A percentile compares a stretch with the other conserved stretches of the same genome.
These are phyloP conservation scores for Pestalotiopsis sp. DNA, from an alignment of 2,329 filamentous ascomycete species.

Conservation along the genomic window DNA sequence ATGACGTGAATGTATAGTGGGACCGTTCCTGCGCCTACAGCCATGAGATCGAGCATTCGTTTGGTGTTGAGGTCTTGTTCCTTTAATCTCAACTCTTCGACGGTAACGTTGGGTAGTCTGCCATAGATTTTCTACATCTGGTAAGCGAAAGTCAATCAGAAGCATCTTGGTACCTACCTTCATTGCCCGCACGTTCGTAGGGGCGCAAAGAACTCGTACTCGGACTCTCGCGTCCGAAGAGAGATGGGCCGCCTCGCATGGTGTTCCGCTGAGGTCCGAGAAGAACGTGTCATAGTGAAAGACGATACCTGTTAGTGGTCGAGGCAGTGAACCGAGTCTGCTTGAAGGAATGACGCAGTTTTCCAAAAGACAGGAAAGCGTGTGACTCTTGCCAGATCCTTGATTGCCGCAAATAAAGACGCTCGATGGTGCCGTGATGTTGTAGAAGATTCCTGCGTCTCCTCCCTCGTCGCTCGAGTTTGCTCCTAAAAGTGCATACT, in stretches of 20 bases:
- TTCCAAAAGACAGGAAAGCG: slow-evolving; percentile 57
- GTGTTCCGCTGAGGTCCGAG: slow-evolving; percentile 46
- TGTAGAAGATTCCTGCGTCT: slow-evolving; percentile 43
- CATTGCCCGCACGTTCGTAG: slow-evolving; percentile 50
- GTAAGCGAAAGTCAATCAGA: slow-evolving; percentile 5
- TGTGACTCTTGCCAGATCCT: slow-evolving; percentile 67
- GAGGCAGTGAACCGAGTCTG: slow-evolving; percentile 44
- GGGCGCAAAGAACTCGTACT: slow-evolving; percentile 57
- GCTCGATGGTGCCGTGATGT: slow-evolving; percentile 55
- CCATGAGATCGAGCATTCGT: slow-evolving; percentile 64
- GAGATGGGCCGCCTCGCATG: slow-evolving; percentile 64
- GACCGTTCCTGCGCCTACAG: slow-evolving; percentile 44
- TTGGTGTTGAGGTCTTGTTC: slow-evolving; percentile 57
- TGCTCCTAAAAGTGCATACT: slow-evolving; percentile 26
- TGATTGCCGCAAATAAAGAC: slow-evolving; percentile 67
- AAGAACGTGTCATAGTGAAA: slow-evolving; percentile 67
- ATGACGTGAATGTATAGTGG: slow-evolving; percentile 63
- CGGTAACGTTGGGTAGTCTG: slow-evolving; percentile 41
- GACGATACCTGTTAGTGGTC: slow-evolving; percentile 61
- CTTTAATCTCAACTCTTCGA: slow-evolving; percentile 54
- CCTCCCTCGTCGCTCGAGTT: not conserved
- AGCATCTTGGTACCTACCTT: slow-evolving; percentile 24
- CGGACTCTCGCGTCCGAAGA: slow-evolving; percentile 42
- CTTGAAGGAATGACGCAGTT: slow-evolving; percentile 53
- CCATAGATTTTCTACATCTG: slow-evolving; percentile 41